Conservation (phyloP, 2,329 filamentous ascomycete species). For the Colletotrichum neosansevieriae region DNA sequence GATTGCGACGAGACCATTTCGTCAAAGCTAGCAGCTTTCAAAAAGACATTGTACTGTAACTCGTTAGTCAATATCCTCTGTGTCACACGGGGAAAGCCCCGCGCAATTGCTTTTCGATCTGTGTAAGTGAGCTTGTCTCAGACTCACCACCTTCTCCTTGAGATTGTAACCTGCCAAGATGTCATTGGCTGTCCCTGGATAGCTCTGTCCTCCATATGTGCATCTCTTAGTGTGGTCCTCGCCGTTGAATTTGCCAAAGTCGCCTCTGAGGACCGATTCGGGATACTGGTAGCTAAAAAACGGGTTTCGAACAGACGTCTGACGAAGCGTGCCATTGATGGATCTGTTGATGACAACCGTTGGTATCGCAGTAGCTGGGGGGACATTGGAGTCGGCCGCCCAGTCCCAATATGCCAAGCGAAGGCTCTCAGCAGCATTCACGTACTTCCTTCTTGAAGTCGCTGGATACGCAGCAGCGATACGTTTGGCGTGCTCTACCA, state of each 20-base stretch:
- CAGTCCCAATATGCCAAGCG: conserved; percentile 69
- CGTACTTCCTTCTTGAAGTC: conserved; percentile 48
- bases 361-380: conserved; percentile 51
- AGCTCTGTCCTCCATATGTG: conserved; percentile 45
- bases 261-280: conserved; percentile 50
- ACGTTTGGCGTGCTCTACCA: conserved; percentile 43
- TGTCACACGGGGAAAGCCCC: background rate
- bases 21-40: conserved; percentile 52
- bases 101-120: background rate
- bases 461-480: conserved; percentile 41
- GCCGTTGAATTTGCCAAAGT: conserved; percentile 50
- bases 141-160: conserved; percentile 56
- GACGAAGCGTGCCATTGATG: conserved; percentile 45
- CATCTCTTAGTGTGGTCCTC: conserved; percentile 33
- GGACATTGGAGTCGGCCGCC: conserved; percentile 58
- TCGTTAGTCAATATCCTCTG: conserved; percentile 16
- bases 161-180: conserved; percentile 50
- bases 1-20: conserved; percentile 55
- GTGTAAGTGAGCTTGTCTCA: background rate
- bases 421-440: conserved; percentile 58
- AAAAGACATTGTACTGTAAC: conserved; percentile 57
- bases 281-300: conserved; percentile 65
- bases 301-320: conserved; percentile 61
- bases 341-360: conserved; percentile 57
- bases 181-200: conserved; percentile 54